A percentile compares a stretch with the other conserved stretches of the same genome.
phyloP scores from a whole-genome alignment of 345 rosid genomes.

The Dipteronia dyeriana region DNA sequence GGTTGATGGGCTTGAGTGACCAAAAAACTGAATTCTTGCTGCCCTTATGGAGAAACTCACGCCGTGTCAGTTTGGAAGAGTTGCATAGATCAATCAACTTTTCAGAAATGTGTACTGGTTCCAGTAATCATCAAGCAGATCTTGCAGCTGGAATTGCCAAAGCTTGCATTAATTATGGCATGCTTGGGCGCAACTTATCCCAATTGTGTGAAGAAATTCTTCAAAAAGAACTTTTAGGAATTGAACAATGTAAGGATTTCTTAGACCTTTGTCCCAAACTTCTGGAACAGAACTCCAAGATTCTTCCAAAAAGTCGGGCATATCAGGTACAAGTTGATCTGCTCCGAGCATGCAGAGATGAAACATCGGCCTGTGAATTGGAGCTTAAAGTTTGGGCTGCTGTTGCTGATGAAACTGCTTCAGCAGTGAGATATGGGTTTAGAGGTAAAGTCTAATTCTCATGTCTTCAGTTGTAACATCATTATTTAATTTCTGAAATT shows the following conservation, averaged over 20 bases:
- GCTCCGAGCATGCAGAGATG: conserved; percentile 75
- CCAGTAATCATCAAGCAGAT: conserved; percentile 88
- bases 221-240: conserved; percentile 64
- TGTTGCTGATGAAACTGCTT: conserved; percentile 95
- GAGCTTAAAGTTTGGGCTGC: conserved; percentile 87
- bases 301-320: conserved; percentile 87
- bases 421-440: conserved; percentile 90
- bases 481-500: background rate
- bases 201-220: conserved; percentile 86
- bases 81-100: conserved; percentile 90
- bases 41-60: conserved; percentile 70
- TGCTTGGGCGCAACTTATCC: conserved; percentile 81
- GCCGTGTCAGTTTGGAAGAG: conserved; percentile 93
- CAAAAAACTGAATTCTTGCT: conserved; percentile 41
- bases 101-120: conserved; percentile 77
- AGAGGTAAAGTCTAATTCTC: conserved; percentile 51
- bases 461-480: conserved; percentile 3
- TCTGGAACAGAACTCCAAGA: conserved; percentile 74
- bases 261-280: conserved; percentile 68
- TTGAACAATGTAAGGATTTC: conserved; percentile 67
- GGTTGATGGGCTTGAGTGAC: conserved; percentile 89
- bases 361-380: conserved; percentile 52
- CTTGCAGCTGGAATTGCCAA: conserved; percentile 93
- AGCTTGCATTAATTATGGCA: conserved; percentile 87
- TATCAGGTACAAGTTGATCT: conserved; percentile 95